These are phyloP conservation scores for Aspergillus neoniger DNA, from an alignment of 2,329 filamentous ascomycete species.

Conservation along the genomic window DNA sequence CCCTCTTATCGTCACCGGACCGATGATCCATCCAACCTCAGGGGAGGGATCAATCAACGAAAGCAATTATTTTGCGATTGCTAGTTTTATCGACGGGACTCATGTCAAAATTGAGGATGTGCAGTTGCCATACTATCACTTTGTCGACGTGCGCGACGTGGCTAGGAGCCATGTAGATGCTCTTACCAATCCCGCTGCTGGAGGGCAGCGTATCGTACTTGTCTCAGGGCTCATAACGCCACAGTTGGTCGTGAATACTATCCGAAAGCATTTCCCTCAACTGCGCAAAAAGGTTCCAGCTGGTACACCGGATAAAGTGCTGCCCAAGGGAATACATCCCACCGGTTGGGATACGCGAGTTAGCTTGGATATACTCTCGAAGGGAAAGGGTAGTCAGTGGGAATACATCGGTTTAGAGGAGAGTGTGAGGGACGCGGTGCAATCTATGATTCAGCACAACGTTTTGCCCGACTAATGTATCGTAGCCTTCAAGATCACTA, in stretches of 20 bases:
- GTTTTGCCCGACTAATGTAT: conserved; percentile 6
- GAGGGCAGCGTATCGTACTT: conserved; percentile 50
- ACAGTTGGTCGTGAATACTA: conserved; percentile 49
- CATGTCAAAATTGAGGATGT: conserved; percentile 20
- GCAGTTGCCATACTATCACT: conserved; percentile 22
- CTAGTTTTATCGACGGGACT: conserved; percentile 27
- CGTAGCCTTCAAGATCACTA: no score
- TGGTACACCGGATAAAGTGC: conserved; percentile 34
- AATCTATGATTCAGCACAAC: conserved; percentile 15
- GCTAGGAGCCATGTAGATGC: conserved; percentile 16
- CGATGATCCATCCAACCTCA: conserved; percentile 23
- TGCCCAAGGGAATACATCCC: conserved; percentile 24
- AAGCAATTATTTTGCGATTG: conserved; percentile 25
- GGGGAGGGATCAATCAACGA: conserved; percentile 23
- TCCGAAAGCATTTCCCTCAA: conserved; percentile 55
- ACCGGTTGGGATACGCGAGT: conserved; percentile 24
- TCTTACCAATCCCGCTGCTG: conserved; percentile 8
- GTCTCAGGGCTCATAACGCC: conserved; percentile 51
- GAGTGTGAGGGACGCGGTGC: conserved; percentile 29
- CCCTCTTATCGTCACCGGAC: conserved; percentile 26
- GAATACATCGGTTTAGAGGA: conserved; percentile 29
- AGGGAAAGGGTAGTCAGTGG: conserved; percentile 23
- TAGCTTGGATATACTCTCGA: conserved; percentile 18
- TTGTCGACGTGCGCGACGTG: conserved; percentile 19
- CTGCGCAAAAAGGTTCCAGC: conserved; percentile 52